Evolutionary conservation across 352 stramenopile species (phyloP).

Genomic region (Pythium diclinum): DNA sequence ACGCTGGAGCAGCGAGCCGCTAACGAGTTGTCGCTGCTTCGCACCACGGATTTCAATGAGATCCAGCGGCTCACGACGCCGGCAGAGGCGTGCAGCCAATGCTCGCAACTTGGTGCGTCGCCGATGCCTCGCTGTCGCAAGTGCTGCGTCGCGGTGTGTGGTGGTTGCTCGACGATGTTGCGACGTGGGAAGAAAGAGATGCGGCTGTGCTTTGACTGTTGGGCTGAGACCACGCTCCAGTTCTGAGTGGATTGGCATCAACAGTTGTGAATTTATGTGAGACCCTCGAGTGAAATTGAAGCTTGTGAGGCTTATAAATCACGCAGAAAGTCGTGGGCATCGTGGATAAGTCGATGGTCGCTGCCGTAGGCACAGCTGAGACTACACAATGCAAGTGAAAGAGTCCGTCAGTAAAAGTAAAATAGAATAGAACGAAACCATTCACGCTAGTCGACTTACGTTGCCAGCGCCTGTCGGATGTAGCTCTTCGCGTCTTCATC

Average conservation of each 20-base stretch:
- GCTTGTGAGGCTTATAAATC: background rate
- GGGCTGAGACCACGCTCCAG: conserved; percentile 21
- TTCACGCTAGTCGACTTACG: conserved; percentile 2
- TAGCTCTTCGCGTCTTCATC: background rate
- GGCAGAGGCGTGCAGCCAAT: conserved; percentile 11
- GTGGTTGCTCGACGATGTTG: conserved; percentile 15
- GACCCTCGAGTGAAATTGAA: too few relatives aligned
- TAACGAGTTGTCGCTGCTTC: conserved; percentile 7
- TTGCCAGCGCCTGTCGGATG: conserved; percentile 17
- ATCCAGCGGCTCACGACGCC: conserved; percentile 9
- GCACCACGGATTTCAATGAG: conserved; percentile 10
- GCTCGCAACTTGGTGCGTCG: background rate
- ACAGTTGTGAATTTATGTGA: background rate
- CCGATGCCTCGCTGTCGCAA: conserved; percentile 19
- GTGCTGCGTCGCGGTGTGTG: conserved; percentile 23
- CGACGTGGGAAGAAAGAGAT: conserved; percentile 13
- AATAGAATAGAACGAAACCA: background rate
- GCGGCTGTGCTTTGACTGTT: conserved; percentile 28
- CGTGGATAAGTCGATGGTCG: conserved; percentile 12
- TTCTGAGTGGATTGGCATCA: background rate
- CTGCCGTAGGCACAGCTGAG: conserved; percentile 17
- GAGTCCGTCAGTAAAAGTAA: background rate
- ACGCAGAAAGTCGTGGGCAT: conserved; percentile 3
- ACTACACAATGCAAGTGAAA: background rate
- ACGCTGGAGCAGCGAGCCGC: conserved; percentile 22